A percentile compares a stretch with the other conserved stretches of the same genome.
Evolutionary conservation across 2,329 filamentous ascomycete species (phyloP).

Genomic region (Colletotrichum falcatum): DNA sequence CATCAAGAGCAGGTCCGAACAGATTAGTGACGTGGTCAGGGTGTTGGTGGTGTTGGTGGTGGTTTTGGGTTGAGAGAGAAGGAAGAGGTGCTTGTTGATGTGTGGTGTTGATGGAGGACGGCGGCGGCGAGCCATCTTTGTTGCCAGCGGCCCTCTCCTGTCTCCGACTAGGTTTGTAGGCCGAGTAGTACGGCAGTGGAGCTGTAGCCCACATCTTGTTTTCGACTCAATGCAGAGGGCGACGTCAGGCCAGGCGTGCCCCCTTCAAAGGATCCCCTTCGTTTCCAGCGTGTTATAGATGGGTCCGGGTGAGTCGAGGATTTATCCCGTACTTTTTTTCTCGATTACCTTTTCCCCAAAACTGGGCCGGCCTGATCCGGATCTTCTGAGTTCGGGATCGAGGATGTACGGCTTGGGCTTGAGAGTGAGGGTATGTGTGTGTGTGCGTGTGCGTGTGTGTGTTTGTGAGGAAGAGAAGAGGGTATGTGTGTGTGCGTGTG

Average conservation of each 20-base stretch:
- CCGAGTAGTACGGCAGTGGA: conserved; percentile 43
- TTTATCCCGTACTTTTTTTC: conserved; percentile 11
- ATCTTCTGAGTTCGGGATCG: conserved; percentile 30
- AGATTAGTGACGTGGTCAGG: conserved; percentile 54
- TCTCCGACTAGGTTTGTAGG: conserved; percentile 39
- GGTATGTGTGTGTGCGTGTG: background rate
- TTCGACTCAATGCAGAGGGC: conserved; percentile 41
- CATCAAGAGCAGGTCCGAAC: conserved; percentile 69
- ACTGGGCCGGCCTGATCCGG: conserved; percentile 23
- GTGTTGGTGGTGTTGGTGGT: conserved; percentile 20
- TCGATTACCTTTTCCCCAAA: conserved; percentile 30
- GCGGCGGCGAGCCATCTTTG: conserved; percentile 40
- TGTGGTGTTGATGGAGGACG: conserved; percentile 13
- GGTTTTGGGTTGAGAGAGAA: conserved; percentile 29
- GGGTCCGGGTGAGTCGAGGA: conserved; percentile 27
- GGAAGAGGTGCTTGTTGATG: conserved; percentile 14
- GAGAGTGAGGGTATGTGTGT: too few relatives aligned
- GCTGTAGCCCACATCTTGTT: conserved; percentile 42
- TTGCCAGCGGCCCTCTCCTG: conserved; percentile 27
- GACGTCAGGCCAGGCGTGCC: conserved; percentile 40
- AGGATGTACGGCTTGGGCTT: conserved; percentile 13
- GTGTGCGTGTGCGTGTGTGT: background rate
- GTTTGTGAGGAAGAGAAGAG: background rate
- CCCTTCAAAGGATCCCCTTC: conserved; percentile 39
- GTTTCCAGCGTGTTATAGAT: conserved; percentile 27